Percentiles rank a stretch among this genome's conserved stretches.
phyloP scores from a whole-genome alignment of 495 filamentous ascomycete species.

The Penicillium fimorum region DNA sequence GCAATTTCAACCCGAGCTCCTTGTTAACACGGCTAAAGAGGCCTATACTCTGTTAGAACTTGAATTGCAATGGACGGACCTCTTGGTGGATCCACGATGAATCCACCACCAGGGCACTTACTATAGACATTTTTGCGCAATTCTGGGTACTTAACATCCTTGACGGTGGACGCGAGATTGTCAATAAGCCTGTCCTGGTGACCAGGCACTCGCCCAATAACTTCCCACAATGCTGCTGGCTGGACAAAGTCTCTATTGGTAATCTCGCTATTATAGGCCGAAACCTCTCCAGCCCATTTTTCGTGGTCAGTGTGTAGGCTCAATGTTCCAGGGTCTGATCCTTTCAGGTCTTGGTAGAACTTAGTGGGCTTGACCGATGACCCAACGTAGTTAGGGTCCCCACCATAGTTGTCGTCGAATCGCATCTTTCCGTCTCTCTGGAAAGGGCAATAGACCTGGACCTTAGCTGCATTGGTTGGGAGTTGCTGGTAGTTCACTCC shows the following conservation, averaged over 20 bases:
- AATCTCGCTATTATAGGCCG: conserved; percentile 27
- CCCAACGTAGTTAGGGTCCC: conserved; percentile 58
- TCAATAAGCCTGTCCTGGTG: conserved; percentile 59
- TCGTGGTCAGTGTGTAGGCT: conserved; percentile 48
- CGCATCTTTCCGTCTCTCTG: conserved; percentile 67
- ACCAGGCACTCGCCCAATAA: conserved; percentile 54
- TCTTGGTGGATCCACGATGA: neutral
- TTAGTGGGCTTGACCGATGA: conserved; percentile 18
- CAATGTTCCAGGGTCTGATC: conserved; percentile 4
- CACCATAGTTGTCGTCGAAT: conserved; percentile 60
- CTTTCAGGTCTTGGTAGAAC: conserved; percentile 21
- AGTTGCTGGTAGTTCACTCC: conserved; percentile 66
- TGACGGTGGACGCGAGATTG: conserved; percentile 48
- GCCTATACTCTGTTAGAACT: neutral
- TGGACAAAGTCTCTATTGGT: conserved; percentile 23
- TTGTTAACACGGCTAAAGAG: conserved; percentile 11
- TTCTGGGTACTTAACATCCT: conserved; percentile 23
- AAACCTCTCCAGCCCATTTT: conserved; percentile 50
- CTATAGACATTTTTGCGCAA: conserved; percentile 27
- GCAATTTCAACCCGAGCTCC: conserved; percentile 6
- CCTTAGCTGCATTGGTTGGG: conserved; percentile 25
- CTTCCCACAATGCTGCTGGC: conserved; percentile 34
- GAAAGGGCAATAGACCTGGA: conserved; percentile 62
- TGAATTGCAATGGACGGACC: neutral
- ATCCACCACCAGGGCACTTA: conserved; percentile 3